A percentile compares a stretch with the other conserved stretches of the same genome.
phyloP scores from a whole-genome alignment of 1,284 basidiomycete genomes.

The Pseudozyma flocculosa region DNA sequence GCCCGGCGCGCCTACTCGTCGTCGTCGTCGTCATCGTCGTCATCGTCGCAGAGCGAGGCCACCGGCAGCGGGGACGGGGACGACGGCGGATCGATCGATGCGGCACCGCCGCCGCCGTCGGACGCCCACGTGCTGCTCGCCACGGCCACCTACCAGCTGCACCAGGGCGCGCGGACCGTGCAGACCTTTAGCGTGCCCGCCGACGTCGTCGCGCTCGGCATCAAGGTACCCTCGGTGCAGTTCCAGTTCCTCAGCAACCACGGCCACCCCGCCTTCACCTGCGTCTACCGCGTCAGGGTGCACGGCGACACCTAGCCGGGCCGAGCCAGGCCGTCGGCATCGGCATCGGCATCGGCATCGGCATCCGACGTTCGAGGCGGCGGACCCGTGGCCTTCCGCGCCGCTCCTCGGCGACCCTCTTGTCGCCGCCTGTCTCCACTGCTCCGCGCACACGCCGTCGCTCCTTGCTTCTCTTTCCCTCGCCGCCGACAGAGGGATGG shows the following conservation, averaged over 20 bases:
- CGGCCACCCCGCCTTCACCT: slow-evolving; percentile 79
- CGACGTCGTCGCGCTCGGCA: slow-evolving; percentile 68
- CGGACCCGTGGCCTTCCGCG: no score
- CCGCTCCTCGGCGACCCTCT: no score
- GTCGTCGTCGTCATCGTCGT: neutral
- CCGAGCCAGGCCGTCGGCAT: neutral
- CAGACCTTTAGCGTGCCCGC: slow-evolving; percentile 79
- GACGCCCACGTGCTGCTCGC: slow-evolving; percentile 73
- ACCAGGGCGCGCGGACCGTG: slow-evolving; percentile 64
- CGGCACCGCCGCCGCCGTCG: slow-evolving; percentile 61
- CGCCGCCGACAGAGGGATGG: no score
- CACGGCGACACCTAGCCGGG: slow-evolving; percentile 14
- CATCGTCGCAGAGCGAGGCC: neutral
- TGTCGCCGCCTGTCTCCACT: no score
- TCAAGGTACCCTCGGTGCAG: slow-evolving; percentile 79
- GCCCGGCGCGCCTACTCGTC: neutral
- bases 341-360: neutral
- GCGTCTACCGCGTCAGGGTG: slow-evolving; percentile 81
- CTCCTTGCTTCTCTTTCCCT: no score
- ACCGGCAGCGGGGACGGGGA: neutral
- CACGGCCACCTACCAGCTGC: slow-evolving; percentile 75
- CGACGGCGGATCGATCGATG: slow-evolving; percentile 2
- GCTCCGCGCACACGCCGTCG: no score
- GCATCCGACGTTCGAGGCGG: no score
- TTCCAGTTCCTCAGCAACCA: slow-evolving; percentile 80